Conservation (phyloP, 2,329 filamentous ascomycete genomes). For the Davidsoniella australis region DNA sequence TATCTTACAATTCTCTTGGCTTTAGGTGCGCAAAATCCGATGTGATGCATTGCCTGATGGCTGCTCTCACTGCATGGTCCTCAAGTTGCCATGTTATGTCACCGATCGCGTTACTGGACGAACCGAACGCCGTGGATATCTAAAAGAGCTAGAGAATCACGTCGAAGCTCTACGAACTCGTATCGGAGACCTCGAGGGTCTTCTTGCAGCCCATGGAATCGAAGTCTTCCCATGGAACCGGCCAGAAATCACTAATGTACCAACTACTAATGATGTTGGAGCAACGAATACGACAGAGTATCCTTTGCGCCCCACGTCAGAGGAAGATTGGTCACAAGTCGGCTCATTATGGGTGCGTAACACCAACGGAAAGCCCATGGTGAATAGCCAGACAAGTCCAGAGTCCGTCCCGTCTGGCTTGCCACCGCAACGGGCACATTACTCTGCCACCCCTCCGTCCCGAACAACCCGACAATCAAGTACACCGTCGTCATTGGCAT, state of each 20-base stretch:
- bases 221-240: slow-evolving; percentile 27
- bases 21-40: slow-evolving; percentile 59
- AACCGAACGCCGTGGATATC: slow-evolving; percentile 61
- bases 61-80: slow-evolving; percentile 65
- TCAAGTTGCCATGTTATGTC: slow-evolving; percentile 62
- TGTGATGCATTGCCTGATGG: slow-evolving; percentile 68
- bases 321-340: neutral
- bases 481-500: slow-evolving; percentile 14
- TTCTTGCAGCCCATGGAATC: slow-evolving; percentile 42
- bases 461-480: slow-evolving; percentile 13
- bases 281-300: neutral
- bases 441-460: slow-evolving; percentile 12
- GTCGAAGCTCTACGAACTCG: slow-evolving; percentile 49
- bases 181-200: slow-evolving; percentile 50
- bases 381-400: neutral
- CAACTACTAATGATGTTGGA: neutral
- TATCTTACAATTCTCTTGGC: too few relatives aligned
- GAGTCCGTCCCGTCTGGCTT: neutral
- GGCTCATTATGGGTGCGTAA: slow-evolving; percentile 4
- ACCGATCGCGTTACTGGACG: slow-evolving; percentile 76
- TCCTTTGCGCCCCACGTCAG: neutral
- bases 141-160: slow-evolving; percentile 59
- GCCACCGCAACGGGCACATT: slow-evolving; percentile 17
- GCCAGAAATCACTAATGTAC: neutral
- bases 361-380: neutral